These are phyloP conservation scores for Trichoderma koningiopsis DNA, from an alignment of 2,329 filamentous ascomycete species.

Conservation along the genomic window DNA sequence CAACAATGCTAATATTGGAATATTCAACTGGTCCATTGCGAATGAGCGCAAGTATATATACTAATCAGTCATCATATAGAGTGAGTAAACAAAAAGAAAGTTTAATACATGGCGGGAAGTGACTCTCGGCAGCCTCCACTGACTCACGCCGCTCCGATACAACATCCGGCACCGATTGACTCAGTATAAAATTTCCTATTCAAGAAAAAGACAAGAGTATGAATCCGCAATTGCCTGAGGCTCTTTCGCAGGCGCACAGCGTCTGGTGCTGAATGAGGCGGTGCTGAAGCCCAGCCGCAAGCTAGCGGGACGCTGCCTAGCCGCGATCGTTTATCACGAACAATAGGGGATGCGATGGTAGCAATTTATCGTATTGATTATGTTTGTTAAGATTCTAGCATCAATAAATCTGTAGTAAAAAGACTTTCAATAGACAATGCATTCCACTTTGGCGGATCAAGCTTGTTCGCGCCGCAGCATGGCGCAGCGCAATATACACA, in stretches of 20 bases:
- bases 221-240: neutral
- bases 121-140: neutral
- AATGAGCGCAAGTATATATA: neutral
- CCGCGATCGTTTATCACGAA: neutral
- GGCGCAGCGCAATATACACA: neutral
- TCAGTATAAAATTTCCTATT: neutral
- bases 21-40: neutral
- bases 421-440: neutral
- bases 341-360: neutral
- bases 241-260: slow-evolving; percentile 3
- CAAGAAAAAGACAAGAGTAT: neutral
- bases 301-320: neutral
- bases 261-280: slow-evolving; percentile 6
- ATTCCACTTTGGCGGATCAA: neutral
- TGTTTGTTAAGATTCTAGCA: neutral
- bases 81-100: neutral
- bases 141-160: slow-evolving; percentile 23
- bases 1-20: neutral
- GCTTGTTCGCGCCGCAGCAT: neutral
- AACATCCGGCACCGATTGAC: neutral
- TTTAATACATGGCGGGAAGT: neutral
- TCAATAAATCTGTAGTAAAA: neutral
- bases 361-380: neutral
- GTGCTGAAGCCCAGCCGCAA: slow-evolving; percentile 9
- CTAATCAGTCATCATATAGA: neutral